Conservation (phyloP, 2,329 filamentous ascomycete species). For the Aspergillus texensis region DNA sequence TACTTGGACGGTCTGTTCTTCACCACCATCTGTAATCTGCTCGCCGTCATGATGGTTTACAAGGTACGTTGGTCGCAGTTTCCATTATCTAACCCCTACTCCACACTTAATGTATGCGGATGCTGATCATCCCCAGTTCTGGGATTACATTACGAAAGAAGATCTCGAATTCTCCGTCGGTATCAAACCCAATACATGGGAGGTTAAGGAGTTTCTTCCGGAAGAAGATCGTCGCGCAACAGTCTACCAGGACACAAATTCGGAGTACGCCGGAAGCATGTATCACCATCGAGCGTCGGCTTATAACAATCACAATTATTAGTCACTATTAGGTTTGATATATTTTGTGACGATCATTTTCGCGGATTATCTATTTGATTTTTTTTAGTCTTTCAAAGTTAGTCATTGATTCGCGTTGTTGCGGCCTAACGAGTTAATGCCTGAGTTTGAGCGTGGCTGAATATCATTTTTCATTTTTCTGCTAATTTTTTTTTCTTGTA, state of each 20-base stretch:
- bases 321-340: constrained; percentile 8
- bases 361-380: not conserved
- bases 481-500: not conserved
- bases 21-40: constrained; percentile 86
- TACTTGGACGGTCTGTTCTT: constrained; percentile 96
- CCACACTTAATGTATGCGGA: constrained; percentile 30
- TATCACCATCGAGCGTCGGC: constrained; percentile 44
- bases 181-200: constrained; percentile 95
- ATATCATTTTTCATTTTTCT: constrained; percentile 10
- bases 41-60: constrained; percentile 99
- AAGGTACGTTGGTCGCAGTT: constrained; percentile 63
- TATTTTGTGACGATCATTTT: not conserved
- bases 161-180: constrained; percentile 98
- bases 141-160: constrained; percentile 98
- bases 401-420: not conserved
- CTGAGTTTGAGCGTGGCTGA: constrained; percentile 8
- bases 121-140: constrained; percentile 66
- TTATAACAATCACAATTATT: constrained; percentile 43
- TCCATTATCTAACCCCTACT: not conserved
- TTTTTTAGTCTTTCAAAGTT: constrained; percentile 11
- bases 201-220: constrained; percentile 86
- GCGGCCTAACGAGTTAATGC: constrained; percentile 1
- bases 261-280: constrained; percentile 49
- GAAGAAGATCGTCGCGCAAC: constrained; percentile 78
- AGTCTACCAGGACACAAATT: constrained; percentile 64